These are phyloP conservation scores for Metarhizium rileyi DNA, from an alignment of 2,329 filamentous ascomycete genomes.

Conservation along the genomic window DNA sequence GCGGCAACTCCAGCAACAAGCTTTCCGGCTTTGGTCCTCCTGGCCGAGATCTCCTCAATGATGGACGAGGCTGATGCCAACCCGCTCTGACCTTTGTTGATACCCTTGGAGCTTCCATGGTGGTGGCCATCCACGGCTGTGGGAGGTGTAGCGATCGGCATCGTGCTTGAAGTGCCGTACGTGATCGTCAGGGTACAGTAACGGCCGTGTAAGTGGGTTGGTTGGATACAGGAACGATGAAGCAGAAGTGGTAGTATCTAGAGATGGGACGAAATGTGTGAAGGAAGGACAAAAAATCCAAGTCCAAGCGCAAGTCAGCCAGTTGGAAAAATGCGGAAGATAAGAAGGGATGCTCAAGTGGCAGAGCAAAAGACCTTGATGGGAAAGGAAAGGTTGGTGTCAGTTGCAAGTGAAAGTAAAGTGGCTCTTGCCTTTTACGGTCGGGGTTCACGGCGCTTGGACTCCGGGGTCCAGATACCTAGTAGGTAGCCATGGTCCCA, in stretches of 20 bases:
- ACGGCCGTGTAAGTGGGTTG: neutral
- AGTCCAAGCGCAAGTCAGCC: no score
- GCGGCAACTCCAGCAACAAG: conserved; percentile 70
- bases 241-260: neutral
- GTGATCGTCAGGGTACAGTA: neutral
- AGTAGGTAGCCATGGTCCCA: neutral
- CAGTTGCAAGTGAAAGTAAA: neutral
- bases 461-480: conserved; percentile 4
- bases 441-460: neutral
- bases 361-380: neutral
- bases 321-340: neutral
- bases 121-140: neutral
- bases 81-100: conserved; percentile 12
- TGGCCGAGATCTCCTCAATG: conserved; percentile 21
- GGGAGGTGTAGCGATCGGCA: conserved; percentile 4
- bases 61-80: conserved; percentile 11
- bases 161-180: conserved; percentile 2
- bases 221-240: neutral
- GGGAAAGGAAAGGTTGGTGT: neutral
- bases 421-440: neutral
- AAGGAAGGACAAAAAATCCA: no score
- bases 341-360: neutral
- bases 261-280: no score
- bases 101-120: conserved; percentile 11
- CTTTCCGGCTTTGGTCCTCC: conserved; percentile 59